Conservation (phyloP, 1,284 basidiomycete genomes). For the Anthracocystis setariae region DNA sequence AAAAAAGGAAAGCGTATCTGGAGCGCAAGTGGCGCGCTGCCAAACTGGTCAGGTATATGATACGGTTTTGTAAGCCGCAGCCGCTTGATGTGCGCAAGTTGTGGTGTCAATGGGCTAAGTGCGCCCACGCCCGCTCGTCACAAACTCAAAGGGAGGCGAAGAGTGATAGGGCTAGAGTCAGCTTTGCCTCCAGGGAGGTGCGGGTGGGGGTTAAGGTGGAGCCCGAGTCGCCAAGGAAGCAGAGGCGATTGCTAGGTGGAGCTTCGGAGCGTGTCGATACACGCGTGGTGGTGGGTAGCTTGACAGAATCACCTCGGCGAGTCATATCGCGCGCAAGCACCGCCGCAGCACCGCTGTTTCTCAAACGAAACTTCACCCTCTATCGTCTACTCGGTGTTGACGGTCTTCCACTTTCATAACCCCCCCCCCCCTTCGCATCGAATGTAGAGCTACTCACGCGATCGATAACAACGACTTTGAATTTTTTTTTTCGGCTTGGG, state of each 20-base stretch:
- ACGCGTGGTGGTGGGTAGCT: no score
- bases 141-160: background rate
- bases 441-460: no score
- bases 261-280: background rate
- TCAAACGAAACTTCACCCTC: constrained; percentile 35
- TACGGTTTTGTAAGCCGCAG: constrained; percentile 1
- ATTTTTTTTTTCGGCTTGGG: no score
- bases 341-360: constrained; percentile 27
- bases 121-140: no score
- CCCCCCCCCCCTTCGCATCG: no score
- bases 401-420: constrained; percentile 16
- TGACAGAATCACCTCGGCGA: no score
- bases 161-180: background rate
- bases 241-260: background rate
- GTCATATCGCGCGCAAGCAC: no score
- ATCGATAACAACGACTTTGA: no score
- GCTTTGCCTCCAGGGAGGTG: background rate
- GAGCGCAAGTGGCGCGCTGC: constrained; percentile 13
- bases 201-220: constrained; percentile 12
- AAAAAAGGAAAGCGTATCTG: constrained; percentile 3
- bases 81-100: constrained; percentile 20
- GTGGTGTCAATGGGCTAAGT: constrained; percentile 31
- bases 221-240: constrained; percentile 6
- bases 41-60: constrained; percentile 16
- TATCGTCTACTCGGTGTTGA: constrained; percentile 18